Evolutionary conservation across 768 basidiomycete species (phyloP).

Genomic region (Leccinellum rugosiceps): DNA sequence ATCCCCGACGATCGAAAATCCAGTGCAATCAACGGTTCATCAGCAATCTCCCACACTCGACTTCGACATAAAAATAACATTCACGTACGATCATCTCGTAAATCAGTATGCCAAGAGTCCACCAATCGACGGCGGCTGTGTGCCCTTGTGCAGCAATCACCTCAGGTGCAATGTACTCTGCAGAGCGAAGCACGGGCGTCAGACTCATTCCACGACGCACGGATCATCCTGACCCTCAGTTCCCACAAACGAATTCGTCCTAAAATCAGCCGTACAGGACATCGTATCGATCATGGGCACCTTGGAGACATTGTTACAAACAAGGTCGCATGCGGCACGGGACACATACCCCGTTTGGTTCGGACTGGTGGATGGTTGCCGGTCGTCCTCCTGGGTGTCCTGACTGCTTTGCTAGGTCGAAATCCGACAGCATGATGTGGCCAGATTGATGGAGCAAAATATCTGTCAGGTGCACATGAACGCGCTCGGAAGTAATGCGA

Average conservation of each 20-base stretch:
- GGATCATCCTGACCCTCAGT: conserved; percentile 75
- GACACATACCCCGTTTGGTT: conserved; percentile 77
- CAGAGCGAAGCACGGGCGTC: conserved; percentile 14
- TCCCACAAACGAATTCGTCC: conserved; percentile 98
- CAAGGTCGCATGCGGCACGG: conserved; percentile 1
- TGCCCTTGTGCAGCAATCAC: conserved; percentile 96
- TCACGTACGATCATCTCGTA: conserved; percentile 96
- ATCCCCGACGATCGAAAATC: conserved; percentile 22
- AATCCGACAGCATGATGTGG: conserved; percentile 99
- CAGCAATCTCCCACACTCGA: conserved; percentile 25
- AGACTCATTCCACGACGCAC: conserved; percentile 10
- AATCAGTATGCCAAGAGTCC: conserved; percentile 97
- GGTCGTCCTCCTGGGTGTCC: conserved; percentile 82
- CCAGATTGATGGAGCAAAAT: conserved; percentile 97
- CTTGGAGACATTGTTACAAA: conserved; percentile 38
- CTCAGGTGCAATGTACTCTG: conserved; percentile 99
- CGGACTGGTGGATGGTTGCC: conserved; percentile 80
- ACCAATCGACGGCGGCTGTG: conserved; percentile 99
- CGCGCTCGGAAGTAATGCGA: conserved; percentile 2
- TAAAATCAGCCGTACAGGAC: conserved; percentile 95
- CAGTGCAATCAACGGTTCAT: conserved; percentile 33
- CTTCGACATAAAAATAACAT: conserved; percentile 27
- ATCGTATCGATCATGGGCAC: conserved; percentile 94
- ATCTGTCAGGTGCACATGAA: conserved; percentile 48
- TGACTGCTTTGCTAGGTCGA: conserved; percentile 97